Base-by-base conservation (phyloP, 768 basidiomycete species). In the Amanita pseudoporphyria region DNA sequence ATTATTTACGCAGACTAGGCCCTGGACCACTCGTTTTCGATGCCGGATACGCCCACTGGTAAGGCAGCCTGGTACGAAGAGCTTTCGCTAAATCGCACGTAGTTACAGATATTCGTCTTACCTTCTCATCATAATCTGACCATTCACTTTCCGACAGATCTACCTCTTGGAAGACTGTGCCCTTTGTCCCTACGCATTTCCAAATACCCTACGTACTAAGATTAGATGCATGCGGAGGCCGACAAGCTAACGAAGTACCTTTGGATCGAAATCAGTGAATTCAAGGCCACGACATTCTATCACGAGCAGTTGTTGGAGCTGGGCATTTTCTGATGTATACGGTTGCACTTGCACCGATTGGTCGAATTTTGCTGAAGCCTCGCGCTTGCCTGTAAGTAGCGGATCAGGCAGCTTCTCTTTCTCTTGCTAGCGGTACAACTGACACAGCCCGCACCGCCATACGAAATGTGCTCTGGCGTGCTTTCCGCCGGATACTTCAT, bases 81-180 rank as follows among this genome's bases (percentile, higher is more conserved):
- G 44, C 39, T 22, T 52, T 54, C 45, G 53, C 31, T 28, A 47
- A 49, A 47, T 40, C 44, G 32, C 56, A 3, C 14, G 26, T 14
- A 14, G 1, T 14, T 33, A 53, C 43, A 10, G 22, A 28, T 37
- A 28, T 7, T 18, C 22, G 14, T 31, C 66, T 38, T 53, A 84
- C 91, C 76, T 92, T 90, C 63, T 95, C 91, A 56, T 95, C 91
- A 56, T 95, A 95, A 57, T 93, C 91, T 10, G 71, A 77, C 92
- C 92, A 95, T 61, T 82, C 80, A 10, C 71, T 77, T 22, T 83
- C 79, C 1, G 62, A 63, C 36, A 89, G 67, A 28, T 83, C 80
- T n/a, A 88, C 72, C 2, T 88, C 79, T 7, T 67, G 42, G 59
- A 93, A 93, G 3, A 61, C 48, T 0, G 76, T 76, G 5, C 76